phyloP scores from a whole-genome alignment of 768 basidiomycete genomes.

The Kwoniella sp. region DNA sequence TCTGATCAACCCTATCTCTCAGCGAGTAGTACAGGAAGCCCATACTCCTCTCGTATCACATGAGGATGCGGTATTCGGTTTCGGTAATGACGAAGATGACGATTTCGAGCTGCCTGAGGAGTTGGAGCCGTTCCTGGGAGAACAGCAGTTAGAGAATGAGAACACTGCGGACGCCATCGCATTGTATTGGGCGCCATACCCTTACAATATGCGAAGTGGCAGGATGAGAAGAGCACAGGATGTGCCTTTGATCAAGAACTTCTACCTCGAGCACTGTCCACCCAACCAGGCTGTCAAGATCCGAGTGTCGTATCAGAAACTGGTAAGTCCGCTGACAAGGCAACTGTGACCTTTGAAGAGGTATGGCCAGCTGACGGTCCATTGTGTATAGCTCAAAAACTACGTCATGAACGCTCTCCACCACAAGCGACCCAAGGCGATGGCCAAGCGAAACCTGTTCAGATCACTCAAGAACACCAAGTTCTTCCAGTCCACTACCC shows the following conservation, averaged over 20 bases:
- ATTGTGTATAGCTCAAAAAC: conserved; percentile 63
- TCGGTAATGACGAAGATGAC: conserved; percentile 68
- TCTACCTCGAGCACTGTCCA: conserved; percentile 98
- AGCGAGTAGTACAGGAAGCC: conserved; percentile 81
- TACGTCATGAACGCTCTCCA: conserved; percentile 93
- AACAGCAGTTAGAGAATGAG: conserved; percentile 80
- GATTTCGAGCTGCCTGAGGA: conserved; percentile 81
- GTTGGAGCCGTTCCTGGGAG: conserved; percentile 75
- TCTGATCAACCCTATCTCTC: conserved; percentile 93
- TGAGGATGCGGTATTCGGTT: conserved; percentile 91
- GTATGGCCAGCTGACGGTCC: conserved; percentile 14
- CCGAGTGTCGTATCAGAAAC: conserved; percentile 97
- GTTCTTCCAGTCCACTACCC: conserved; percentile 96
- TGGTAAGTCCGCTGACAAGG: conserved; percentile 50
- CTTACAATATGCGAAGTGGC: conserved; percentile 88
- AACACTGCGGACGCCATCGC: conserved; percentile 95
- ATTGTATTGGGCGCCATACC: conserved; percentile 97
- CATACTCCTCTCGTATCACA: conserved; percentile 80
- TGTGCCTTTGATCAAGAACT: conserved; percentile 92
- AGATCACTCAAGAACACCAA: conserved; percentile 85
- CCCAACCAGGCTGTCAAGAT: conserved; percentile 96
- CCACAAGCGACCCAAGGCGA: conserved; percentile 85
- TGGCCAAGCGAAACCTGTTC: conserved; percentile 98
- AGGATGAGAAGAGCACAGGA: conserved; percentile 93
- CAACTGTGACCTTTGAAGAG: conserved; percentile 56